Percentiles rank a stretch among this genome's conserved stretches.
These are phyloP conservation scores for Emydomyces testavorans DNA, from an alignment of 2,329 filamentous ascomycete genomes.

Conservation along the genomic window DNA sequence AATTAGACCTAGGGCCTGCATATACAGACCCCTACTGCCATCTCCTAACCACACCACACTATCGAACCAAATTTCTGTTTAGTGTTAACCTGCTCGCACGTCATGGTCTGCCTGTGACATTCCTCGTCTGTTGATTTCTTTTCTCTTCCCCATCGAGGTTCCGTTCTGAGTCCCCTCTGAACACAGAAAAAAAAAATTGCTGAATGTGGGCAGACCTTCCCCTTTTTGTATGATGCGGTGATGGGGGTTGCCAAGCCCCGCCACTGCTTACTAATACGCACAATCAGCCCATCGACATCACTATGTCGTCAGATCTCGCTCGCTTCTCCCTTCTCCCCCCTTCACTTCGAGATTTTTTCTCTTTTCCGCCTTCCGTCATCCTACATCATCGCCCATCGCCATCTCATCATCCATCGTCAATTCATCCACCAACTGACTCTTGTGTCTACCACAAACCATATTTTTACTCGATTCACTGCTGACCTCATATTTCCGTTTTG, in stretches of 20 bases:
- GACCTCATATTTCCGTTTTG: conserved; percentile 11
- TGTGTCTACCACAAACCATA: conserved; percentile 13
- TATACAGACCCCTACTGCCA: no score
- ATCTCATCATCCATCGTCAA: conserved; percentile 11
- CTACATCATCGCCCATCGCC: conserved; percentile 14
- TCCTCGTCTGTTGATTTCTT: no score
- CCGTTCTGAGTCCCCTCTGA: background rate
- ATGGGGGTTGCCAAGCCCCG: conserved; percentile 3
- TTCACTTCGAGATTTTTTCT: conserved; percentile 16
- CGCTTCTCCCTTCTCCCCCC: conserved; percentile 14
- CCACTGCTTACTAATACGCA: conserved; percentile 10
- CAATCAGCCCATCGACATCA: conserved; percentile 15
- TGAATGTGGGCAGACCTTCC: background rate
- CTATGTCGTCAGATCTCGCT: conserved; percentile 19
- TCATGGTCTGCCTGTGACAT: no score
- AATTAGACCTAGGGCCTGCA: no score
- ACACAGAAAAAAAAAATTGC: background rate
- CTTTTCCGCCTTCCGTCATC: conserved; percentile 15
- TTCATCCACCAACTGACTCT: conserved; percentile 6
- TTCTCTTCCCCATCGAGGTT: background rate
- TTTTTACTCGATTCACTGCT: conserved; percentile 4
- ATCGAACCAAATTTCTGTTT: no score
- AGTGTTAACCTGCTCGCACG: no score
- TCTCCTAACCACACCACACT: no score
- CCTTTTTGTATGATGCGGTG: conserved; percentile 5